A percentile compares a stretch with the other conserved stretches of the same genome.
Evolutionary conservation across 495 filamentous ascomycete genomes (phyloP).

Genomic region (Lasiosphaeris hirsuta): DNA sequence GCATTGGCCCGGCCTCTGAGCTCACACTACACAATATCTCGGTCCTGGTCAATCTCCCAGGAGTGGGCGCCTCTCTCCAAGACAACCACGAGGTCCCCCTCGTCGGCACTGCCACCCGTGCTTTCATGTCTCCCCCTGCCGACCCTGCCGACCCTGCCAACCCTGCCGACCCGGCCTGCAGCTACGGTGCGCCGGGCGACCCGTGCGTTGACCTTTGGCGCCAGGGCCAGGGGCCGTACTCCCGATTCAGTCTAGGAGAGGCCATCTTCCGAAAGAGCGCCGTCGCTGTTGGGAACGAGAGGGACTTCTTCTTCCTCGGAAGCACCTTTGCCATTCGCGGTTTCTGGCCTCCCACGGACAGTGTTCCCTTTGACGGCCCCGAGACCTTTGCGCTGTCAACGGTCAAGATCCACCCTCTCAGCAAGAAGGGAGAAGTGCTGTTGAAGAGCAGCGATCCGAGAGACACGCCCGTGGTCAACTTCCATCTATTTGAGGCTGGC

Average conservation of each 20-base stretch:
- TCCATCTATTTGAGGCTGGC: conserved; percentile 40
- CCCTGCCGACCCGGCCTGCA: conserved; percentile 15
- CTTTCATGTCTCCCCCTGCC: neutral
- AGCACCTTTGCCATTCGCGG: too few species aligned
- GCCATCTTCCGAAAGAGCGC: too few species aligned
- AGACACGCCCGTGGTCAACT: conserved; percentile 41
- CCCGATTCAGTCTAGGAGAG: too few species aligned
- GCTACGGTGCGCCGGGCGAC: conserved; percentile 20
- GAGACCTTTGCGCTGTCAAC: too few species aligned
- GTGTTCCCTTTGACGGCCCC: too few species aligned
- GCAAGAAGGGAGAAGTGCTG: too few species aligned
- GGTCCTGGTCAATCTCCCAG: conserved; percentile 44
- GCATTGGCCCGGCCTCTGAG: conserved; percentile 51
- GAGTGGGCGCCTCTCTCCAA: conserved; percentile 53
- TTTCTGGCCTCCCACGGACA: too few species aligned
- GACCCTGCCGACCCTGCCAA: conserved; percentile 10
- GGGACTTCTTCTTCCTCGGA: too few species aligned
- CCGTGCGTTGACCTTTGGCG: conserved; percentile 12
- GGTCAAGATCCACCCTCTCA: too few species aligned
- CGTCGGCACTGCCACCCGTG: conserved; percentile 15
- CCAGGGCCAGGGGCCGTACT: too few species aligned
- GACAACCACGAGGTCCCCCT: conserved; percentile 47
- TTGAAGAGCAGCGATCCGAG: conserved; percentile 30
- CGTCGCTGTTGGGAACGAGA: too few species aligned
- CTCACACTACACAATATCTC: conserved; percentile 44